Base-by-base conservation (phyloP, 148 eudicot genomes). In the Dianthus caryophyllus region DNA sequence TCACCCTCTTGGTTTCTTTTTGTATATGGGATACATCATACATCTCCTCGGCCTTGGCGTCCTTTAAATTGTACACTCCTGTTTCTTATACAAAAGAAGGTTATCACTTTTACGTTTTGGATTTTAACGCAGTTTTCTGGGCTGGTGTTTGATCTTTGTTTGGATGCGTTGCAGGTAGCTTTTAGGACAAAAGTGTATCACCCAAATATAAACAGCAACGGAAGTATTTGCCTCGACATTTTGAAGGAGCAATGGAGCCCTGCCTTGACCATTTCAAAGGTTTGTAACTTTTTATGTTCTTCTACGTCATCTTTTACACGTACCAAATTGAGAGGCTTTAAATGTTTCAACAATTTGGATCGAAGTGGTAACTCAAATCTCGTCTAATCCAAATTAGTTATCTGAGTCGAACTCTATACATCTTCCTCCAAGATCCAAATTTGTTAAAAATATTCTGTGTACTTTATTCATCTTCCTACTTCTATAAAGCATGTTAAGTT, bases 171-270 rank as follows among this genome's bases (percentile, higher is more conserved):
- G 68, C 82, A 88, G 96, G 96, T 88, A 21, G 81, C 81, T 11
- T 78, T 78, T 57, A 78, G 81, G 78, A 78, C 81, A 22, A 78
- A 78, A 63, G 81, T 78, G 33, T 78, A 73, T 55, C 81, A 78
- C 75, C 81, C 81, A n/a, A 78, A 78, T 41, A 78, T 78, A 15
- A 78, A 78, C 33, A 78, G 81, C 76, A 78, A 78, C 54, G 81
- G 81, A 61, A 78, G 81, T 65, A 78, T 78, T 33, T 78, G 81
- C 78, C 72, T 78, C 6, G 81, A 78, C 54, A 78, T 78, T 29
- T 70, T 78, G 81, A 78, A 78, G 78, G 81, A 78, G 61, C 81
- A 78, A 63, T 78, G 81, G 81, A 78, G 81, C 46, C 81, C 81
- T 61, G 81, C 81, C 22, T 71, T 78, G 9, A 78, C 81, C 46